Conservation (phyloP, 1,284 basidiomycete species). For the Cryptococcus maquisensis region DNA sequence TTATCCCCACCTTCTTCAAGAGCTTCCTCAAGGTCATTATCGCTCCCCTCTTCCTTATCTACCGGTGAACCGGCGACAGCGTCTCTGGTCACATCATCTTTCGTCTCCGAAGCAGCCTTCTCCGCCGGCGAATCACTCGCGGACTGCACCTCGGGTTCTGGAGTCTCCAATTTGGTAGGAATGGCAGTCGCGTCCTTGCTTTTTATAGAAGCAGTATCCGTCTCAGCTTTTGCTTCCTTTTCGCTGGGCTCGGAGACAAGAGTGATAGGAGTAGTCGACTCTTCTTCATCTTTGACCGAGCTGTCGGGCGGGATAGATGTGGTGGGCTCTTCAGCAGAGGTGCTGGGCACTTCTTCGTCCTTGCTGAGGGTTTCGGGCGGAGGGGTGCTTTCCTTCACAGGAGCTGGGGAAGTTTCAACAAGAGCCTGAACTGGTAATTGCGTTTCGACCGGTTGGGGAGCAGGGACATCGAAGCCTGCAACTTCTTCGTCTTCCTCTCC, state of each 20-base stretch:
- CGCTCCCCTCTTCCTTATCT: neutral
- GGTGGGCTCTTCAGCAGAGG: neutral
- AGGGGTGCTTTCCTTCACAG: neutral
- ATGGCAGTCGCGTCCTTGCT: neutral
- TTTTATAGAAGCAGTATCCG: no score
- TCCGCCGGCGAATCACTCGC: neutral
- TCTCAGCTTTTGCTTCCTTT: no score
- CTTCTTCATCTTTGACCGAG: neutral
- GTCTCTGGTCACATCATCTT: neutral
- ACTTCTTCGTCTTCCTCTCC: constrained; percentile 3
- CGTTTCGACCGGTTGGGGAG: neutral
- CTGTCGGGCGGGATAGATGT: neutral
- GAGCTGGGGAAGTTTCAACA: neutral
- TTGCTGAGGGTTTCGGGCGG: neutral
- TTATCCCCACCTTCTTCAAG: neutral
- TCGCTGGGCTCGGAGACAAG: neutral
- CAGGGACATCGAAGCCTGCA: constrained; percentile 5
- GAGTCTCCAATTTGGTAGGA: neutral
- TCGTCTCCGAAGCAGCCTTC: neutral
- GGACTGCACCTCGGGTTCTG: neutral
- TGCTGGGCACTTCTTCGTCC: neutral
- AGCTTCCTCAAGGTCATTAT: neutral
- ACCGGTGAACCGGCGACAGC: no score
- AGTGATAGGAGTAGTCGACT: neutral
- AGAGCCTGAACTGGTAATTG: neutral